Conservation (phyloP, 2,329 filamentous ascomycete genomes). For the Leptographium wingfieldii region DNA sequence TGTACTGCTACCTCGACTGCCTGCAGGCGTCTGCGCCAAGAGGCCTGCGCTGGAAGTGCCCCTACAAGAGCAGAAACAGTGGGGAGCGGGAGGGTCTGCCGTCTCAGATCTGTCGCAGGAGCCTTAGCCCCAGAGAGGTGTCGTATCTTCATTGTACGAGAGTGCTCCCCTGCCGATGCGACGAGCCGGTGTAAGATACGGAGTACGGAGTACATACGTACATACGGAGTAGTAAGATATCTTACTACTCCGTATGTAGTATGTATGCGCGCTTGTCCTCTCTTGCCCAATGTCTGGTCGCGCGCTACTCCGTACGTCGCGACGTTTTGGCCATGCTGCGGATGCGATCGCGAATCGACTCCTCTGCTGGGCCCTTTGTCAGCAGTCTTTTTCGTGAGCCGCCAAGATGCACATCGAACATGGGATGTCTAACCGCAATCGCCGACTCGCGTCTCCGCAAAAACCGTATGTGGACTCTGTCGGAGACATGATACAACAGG, state of each 20-base stretch:
- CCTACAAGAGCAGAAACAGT: background rate
- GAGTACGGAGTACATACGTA: too few relatives aligned
- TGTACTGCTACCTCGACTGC: background rate
- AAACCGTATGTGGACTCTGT: conserved; percentile 7
- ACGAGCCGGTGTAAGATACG: background rate
- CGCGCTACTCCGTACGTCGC: too few relatives aligned
- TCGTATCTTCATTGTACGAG: background rate
- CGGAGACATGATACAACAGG: conserved; percentile 19
- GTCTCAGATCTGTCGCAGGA: conserved; percentile 35
- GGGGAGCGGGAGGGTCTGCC: conserved; percentile 9
- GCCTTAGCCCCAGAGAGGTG: conserved; percentile 4
- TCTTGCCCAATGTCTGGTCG: background rate
- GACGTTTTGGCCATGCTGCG: too few relatives aligned
- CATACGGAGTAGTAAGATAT: too few relatives aligned
- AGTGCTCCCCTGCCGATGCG: background rate
- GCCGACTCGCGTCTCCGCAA: too few relatives aligned
- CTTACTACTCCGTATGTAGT: too few relatives aligned
- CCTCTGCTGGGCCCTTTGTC: background rate
- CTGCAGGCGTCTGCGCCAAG: background rate
- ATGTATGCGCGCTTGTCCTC: conserved; percentile 8
- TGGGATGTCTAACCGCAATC: too few relatives aligned
- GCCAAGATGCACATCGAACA: too few relatives aligned
- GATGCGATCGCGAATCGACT: background rate
- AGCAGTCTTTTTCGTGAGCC: too few relatives aligned
- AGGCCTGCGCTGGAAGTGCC: background rate